A percentile compares a stretch with the other conserved stretches of the same genome.
Evolutionary conservation across 192 early-diverging fungal species (phyloP).

Genomic region (Phlyctochytrium arcticum): DNA sequence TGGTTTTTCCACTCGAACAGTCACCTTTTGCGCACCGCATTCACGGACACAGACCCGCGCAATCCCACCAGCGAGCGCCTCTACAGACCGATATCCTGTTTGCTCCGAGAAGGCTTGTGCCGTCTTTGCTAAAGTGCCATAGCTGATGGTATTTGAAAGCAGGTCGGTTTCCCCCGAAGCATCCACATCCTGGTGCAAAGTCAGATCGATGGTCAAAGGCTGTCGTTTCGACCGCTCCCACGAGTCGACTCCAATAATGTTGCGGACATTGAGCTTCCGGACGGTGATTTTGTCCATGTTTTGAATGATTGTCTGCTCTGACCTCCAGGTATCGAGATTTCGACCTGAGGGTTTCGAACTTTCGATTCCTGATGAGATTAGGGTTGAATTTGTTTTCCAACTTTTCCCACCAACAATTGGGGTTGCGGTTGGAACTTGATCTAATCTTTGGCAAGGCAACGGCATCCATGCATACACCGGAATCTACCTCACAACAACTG

Average conservation of each 20-base stretch:
- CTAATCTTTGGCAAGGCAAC: no score
- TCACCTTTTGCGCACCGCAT: slow-evolving; percentile 74
- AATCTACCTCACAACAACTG: no score
- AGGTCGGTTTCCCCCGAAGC: slow-evolving; percentile 76
- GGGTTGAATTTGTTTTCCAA: no score
- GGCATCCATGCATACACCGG: no score
- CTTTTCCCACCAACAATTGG: no score
- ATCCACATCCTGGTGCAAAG: slow-evolving; percentile 68
- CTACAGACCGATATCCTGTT: slow-evolving; percentile 72
- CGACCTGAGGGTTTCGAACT: no score
- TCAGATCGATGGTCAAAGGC: slow-evolving; percentile 77
- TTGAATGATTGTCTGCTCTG: no score
- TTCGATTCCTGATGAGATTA: no score
- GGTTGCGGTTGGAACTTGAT: no score
- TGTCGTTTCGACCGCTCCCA: slow-evolving; percentile 90
- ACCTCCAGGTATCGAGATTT: no score
- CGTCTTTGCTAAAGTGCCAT: slow-evolving; percentile 71
- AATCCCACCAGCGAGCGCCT: slow-evolving; percentile 84
- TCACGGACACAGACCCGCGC: slow-evolving; percentile 74
- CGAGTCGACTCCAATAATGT: slow-evolving; percentile 83
- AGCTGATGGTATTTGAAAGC: slow-evolving; percentile 78
- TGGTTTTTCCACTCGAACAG: slow-evolving; percentile 76
- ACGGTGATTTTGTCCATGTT: slow-evolving; percentile 40
- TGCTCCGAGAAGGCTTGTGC: slow-evolving; percentile 74
- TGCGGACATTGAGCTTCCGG: slow-evolving; percentile 74